phyloP scores from a whole-genome alignment of 2,329 filamentous ascomycete species.

The Aspergillus sojae region DNA sequence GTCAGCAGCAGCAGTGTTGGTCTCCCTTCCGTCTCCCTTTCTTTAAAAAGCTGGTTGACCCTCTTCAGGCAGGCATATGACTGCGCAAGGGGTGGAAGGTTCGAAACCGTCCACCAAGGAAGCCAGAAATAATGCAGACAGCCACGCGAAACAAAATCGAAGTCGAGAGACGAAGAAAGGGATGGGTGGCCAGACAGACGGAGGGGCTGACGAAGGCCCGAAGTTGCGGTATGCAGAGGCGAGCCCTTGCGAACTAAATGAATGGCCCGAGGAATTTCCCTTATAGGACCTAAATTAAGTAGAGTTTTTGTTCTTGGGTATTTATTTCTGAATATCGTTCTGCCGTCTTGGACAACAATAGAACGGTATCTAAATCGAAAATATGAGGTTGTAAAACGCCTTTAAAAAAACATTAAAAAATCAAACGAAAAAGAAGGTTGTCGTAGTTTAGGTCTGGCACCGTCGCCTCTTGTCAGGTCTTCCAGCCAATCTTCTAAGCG shows the following conservation, averaged over 20 bases:
- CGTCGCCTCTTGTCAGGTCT: slow-evolving; percentile 11
- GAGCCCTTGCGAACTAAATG: slow-evolving; percentile 20
- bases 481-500: slow-evolving; percentile 19
- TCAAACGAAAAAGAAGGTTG: slow-evolving; percentile 12
- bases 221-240: slow-evolving; percentile 32
- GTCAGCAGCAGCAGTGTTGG: slow-evolving; percentile 20
- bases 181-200: slow-evolving; percentile 17
- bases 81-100: slow-evolving; percentile 26
- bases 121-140: slow-evolving; percentile 19
- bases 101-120: slow-evolving; percentile 12
- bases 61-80: slow-evolving; percentile 14
- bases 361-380: slow-evolving; percentile 3
- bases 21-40: slow-evolving; percentile 30
- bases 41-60: slow-evolving; percentile 22
- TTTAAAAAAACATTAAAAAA: background rate
- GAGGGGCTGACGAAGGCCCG: slow-evolving; percentile 20
- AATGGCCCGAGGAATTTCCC: slow-evolving; percentile 26
- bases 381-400: slow-evolving; percentile 3
- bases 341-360: background rate
- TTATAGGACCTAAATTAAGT: slow-evolving; percentile 18
- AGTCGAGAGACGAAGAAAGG: slow-evolving; percentile 22
- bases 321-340: background rate
- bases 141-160: slow-evolving; percentile 25
- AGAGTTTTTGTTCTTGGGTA: slow-evolving; percentile 12
- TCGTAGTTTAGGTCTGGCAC: slow-evolving; percentile 8